These are phyloP conservation scores for Solanum appendiculatum DNA, from an alignment of 257 asterid genomes.

Conservation along the genomic window DNA sequence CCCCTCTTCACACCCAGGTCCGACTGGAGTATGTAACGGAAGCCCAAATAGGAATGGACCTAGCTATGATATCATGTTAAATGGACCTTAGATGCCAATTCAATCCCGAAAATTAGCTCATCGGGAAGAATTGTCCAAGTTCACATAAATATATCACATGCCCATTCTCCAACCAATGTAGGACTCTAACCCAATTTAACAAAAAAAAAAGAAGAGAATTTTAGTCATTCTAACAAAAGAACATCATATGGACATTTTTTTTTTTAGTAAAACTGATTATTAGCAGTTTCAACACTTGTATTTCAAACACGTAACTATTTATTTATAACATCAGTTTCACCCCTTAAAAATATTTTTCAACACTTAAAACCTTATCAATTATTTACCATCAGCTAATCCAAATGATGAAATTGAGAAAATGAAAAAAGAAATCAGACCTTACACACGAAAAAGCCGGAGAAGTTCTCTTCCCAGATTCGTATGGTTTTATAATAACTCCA, in stretches of 20 bases:
- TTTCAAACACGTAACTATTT: background rate
- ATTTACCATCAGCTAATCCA: background rate
- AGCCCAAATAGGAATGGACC: background rate
- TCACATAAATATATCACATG: too few species aligned
- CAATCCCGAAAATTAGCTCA: background rate
- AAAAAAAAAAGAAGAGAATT: too few species aligned
- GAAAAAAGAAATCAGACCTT: conserved; percentile 32
- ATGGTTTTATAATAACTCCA: conserved; percentile 86
- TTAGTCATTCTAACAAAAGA: too few species aligned
- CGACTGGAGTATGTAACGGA: background rate
- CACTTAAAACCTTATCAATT: background rate
- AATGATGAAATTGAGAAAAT: background rate
- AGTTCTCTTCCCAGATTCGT: conserved; percentile 68
- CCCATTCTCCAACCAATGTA: too few species aligned
- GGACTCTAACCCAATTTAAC: too few species aligned
- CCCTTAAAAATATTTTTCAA: background rate
- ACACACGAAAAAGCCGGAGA: conserved; percentile 57
- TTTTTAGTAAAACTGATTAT: background rate
- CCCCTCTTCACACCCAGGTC: background rate
- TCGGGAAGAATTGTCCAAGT: too few species aligned
- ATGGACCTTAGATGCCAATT: background rate
- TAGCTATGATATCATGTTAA: background rate
- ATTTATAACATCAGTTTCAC: background rate
- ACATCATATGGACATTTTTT: background rate
- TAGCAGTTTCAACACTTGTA: background rate